Conservation (phyloP, 768 basidiomycete genomes). For the Boletus edulis region DNA sequence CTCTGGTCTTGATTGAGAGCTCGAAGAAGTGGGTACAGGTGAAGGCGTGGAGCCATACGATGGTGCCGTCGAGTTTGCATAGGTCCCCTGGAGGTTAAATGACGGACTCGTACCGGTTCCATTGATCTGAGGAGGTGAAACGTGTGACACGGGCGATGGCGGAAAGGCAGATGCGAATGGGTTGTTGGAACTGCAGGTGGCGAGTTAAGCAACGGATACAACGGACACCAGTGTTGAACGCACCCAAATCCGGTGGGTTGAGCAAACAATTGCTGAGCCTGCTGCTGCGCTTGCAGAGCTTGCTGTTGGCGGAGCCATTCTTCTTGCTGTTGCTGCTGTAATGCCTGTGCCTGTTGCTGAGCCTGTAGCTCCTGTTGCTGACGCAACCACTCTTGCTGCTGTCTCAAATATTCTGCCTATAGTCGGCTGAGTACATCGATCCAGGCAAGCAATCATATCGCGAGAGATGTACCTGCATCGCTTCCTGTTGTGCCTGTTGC, state of each 20-base stretch:
- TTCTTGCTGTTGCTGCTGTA: conserved; percentile 38
- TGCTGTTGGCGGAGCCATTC: conserved; percentile 66
- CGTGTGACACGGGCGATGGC: conserved; percentile 31
- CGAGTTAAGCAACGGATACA: conserved; percentile 20
- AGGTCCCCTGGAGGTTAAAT: conserved; percentile 73
- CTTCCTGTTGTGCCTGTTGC: conserved; percentile 90
- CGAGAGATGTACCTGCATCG: conserved; percentile 50
- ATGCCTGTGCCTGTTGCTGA: conserved; percentile 42
- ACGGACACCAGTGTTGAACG: conserved; percentile 21
- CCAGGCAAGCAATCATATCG: neutral
- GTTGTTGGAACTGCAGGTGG: conserved; percentile 80
- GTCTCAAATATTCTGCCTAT: conserved; percentile 43
- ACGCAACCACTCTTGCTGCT: conserved; percentile 68
- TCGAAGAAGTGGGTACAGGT: conserved; percentile 40
- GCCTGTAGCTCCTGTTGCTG: conserved; percentile 57
- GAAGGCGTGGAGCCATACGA: conserved; percentile 38
- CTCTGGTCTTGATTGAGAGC: conserved; percentile 36
- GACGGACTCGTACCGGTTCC: conserved; percentile 38
- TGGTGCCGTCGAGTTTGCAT: conserved; percentile 42
- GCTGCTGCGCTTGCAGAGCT: conserved; percentile 44
- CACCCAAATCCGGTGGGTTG: conserved; percentile 80
- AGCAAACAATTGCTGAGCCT: conserved; percentile 44
- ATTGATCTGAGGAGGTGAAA: conserved; percentile 35
- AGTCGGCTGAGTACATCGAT: conserved; percentile 8
- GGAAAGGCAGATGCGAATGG: conserved; percentile 69